phyloP scores from a whole-genome alignment of 2,329 filamentous ascomycete species.

The Penicillium griseofulvum region DNA sequence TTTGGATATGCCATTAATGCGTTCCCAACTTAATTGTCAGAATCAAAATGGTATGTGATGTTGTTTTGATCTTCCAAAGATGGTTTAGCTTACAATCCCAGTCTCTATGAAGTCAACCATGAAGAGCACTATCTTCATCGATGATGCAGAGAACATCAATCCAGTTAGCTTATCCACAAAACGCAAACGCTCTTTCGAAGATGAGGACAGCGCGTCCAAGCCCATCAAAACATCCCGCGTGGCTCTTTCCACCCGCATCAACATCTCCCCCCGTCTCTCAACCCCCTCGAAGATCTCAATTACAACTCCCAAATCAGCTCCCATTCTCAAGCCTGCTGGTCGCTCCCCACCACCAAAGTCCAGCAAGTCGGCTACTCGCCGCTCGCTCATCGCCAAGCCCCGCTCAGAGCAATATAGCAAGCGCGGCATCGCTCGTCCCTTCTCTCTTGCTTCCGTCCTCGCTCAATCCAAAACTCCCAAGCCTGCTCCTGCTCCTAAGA shows the following conservation, averaged over 20 bases:
- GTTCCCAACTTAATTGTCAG: constrained; percentile 32
- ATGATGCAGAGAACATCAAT: constrained; percentile 55
- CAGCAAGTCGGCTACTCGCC: constrained; percentile 66
- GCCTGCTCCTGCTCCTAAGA: constrained; percentile 55
- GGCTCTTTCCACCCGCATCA: constrained; percentile 29
- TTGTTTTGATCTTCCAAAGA: background rate
- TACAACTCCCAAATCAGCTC: constrained; percentile 48
- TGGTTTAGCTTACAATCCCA: constrained; percentile 9
- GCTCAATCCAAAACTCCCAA: constrained; percentile 53
- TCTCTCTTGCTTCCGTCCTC: constrained; percentile 77
- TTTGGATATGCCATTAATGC: constrained; percentile 35
- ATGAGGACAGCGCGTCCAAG: constrained; percentile 42
- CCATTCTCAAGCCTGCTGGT: constrained; percentile 68
- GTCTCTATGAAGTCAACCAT: constrained; percentile 9
- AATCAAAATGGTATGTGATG: constrained; percentile 32
- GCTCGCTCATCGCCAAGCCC: constrained; percentile 61
- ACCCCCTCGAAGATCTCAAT: constrained; percentile 26
- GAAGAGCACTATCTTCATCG: constrained; percentile 23
- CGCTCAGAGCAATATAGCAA: constrained; percentile 65
- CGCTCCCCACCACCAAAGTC: constrained; percentile 74
- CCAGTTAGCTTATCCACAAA: constrained; percentile 52
- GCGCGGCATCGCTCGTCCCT: constrained; percentile 57
- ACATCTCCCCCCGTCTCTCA: constrained; percentile 18
- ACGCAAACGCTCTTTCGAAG: constrained; percentile 38
- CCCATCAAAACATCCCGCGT: constrained; percentile 49